Percentiles rank a stretch among this genome's conserved stretches.
phyloP scores from a whole-genome alignment of 352 stramenopile genomes.

The Plasmopara halstedii region DNA sequence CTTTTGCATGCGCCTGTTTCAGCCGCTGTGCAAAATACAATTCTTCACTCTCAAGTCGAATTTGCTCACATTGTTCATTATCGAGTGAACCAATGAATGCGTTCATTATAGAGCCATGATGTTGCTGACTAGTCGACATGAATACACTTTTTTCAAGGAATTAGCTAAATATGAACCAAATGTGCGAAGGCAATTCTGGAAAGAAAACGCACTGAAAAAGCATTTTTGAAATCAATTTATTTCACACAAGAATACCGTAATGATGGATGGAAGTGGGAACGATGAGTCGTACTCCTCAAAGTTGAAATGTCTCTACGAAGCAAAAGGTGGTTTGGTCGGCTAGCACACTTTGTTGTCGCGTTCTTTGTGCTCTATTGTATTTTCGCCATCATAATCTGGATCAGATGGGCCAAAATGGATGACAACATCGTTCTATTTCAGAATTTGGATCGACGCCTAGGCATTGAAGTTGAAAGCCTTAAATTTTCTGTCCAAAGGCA shows the following conservation, averaged over 20 bases:
- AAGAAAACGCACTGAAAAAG: not conserved
- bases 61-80: constrained; percentile 33
- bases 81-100: constrained; percentile 2
- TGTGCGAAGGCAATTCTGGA: not conserved
- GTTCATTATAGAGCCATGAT: constrained; percentile 3
- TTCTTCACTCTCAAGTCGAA: constrained; percentile 55
- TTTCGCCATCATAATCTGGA: constrained; percentile 20
- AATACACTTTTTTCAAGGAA: not conserved
- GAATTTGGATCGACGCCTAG: too few relatives aligned
- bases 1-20: constrained; percentile 36
- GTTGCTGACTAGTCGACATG: constrained; percentile 14
- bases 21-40: constrained; percentile 42
- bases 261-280: not conserved
- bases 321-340: constrained; percentile 2
- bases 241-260: not conserved
- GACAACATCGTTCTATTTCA: too few relatives aligned
- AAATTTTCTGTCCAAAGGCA: constrained; percentile 4
- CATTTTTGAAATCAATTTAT: not conserved
- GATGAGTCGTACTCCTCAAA: not conserved
- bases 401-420: constrained; percentile 23
- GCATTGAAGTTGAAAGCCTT: not conserved
- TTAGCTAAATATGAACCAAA: constrained; percentile 11
- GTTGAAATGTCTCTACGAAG: constrained; percentile 1
- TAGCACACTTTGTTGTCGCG: constrained; percentile 4
- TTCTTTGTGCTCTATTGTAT: constrained; percentile 23